These are phyloP conservation scores for Hortaea sp. DNA, from an alignment of 2,329 filamentous ascomycete genomes.

Conservation along the genomic window DNA sequence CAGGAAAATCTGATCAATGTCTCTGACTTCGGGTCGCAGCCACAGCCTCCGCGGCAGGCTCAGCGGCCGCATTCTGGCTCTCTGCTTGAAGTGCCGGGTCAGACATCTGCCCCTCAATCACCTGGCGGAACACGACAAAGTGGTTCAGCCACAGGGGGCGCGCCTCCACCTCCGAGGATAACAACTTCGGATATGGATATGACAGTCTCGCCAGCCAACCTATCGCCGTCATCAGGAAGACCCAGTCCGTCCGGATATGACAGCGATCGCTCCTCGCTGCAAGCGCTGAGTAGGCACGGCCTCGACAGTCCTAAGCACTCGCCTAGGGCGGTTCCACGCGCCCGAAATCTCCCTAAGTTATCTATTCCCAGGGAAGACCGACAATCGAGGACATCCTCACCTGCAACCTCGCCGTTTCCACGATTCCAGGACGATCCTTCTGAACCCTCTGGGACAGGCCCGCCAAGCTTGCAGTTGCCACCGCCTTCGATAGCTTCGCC, in stretches of 20 bases:
- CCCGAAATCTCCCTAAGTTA: conserved; percentile 30
- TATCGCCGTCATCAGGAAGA: background rate
- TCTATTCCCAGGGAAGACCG: conserved; percentile 26
- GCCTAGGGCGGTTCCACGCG: conserved; percentile 19
- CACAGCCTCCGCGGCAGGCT: background rate
- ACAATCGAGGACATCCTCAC: conserved; percentile 26
- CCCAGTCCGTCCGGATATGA: background rate
- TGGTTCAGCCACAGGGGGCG: background rate
- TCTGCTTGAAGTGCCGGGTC: conserved; percentile 1
- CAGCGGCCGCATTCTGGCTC: background rate
- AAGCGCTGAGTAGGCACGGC: background rate
- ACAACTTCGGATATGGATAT: background rate
- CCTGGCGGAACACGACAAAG: conserved; percentile 1
- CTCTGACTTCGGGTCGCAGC: background rate
- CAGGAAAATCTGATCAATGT: background rate
- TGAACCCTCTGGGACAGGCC: conserved; percentile 32
- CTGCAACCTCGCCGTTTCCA: conserved; percentile 55
- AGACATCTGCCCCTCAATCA: conserved; percentile 1
- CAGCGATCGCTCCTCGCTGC: conserved; percentile 1
- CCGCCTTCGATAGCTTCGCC: conserved; percentile 40
- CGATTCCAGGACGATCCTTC: conserved; percentile 49
- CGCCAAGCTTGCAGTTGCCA: conserved; percentile 46
- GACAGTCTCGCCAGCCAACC: conserved; percentile 1
- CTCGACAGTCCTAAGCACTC: conserved; percentile 7
- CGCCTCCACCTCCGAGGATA: conserved; percentile 1